Evolutionary conservation across 2,329 filamentous ascomycete genomes (phyloP).

Genomic region (Curvularia spicifera): DNA sequence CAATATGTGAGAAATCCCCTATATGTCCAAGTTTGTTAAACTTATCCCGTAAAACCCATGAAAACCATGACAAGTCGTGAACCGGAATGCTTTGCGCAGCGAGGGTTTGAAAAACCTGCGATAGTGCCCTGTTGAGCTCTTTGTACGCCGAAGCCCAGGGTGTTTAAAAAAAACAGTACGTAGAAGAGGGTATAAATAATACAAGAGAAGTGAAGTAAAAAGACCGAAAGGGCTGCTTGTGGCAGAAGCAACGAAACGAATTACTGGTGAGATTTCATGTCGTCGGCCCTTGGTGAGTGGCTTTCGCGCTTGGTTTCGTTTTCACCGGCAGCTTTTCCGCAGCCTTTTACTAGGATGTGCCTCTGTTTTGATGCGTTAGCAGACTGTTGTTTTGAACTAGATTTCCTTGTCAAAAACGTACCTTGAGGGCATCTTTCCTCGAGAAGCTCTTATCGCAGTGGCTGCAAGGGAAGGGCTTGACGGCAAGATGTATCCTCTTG

Average conservation of each 20-base stretch:
- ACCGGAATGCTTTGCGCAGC: slow-evolving; percentile 32
- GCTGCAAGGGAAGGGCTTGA: slow-evolving; percentile 92
- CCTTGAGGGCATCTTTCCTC: slow-evolving; percentile 95
- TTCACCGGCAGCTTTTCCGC: slow-evolving; percentile 58
- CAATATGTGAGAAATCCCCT: slow-evolving; percentile 7
- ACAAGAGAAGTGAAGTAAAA: slow-evolving; percentile 42
- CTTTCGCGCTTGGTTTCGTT: slow-evolving; percentile 47
- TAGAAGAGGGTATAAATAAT: slow-evolving; percentile 40
- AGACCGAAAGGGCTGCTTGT: slow-evolving; percentile 14
- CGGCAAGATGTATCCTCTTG: slow-evolving; percentile 90
- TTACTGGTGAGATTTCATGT: slow-evolving; percentile 39
- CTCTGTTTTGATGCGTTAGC: slow-evolving; percentile 52
- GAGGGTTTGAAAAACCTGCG: slow-evolving; percentile 23
- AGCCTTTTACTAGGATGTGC: slow-evolving; percentile 72
- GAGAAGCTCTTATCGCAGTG: slow-evolving; percentile 97
- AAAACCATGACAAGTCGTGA: slow-evolving; percentile 36
- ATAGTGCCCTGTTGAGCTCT: background rate
- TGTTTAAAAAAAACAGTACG: slow-evolving; percentile 4
- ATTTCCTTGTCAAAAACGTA: slow-evolving; percentile 54
- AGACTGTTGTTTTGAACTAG: slow-evolving; percentile 43
- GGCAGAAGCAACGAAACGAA: background rate
- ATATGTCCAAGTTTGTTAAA: slow-evolving; percentile 22
- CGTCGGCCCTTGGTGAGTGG: slow-evolving; percentile 41
- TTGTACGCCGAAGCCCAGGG: slow-evolving; percentile 17
- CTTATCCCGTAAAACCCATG: slow-evolving; percentile 20